phyloP scores from a whole-genome alignment of 495 filamentous ascomycete species.

The Aspergillus nidulans region DNA sequence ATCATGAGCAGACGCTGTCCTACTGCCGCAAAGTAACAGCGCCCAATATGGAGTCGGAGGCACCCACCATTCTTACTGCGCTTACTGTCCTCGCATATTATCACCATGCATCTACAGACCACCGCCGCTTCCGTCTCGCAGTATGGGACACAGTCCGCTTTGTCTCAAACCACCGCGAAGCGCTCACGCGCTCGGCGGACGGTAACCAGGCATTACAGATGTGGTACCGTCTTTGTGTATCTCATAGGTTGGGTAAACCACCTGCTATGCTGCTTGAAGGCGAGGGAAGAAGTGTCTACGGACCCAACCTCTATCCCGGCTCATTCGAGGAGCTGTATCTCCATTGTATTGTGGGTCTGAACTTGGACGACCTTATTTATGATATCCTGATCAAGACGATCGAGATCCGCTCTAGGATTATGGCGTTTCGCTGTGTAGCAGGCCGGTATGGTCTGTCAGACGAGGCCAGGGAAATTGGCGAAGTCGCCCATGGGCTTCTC shows the following conservation, averaged over 20 bases:
- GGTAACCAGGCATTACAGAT: constrained; percentile 11
- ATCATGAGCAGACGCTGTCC: constrained; percentile 3
- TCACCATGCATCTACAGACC: constrained; percentile 17
- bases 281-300: constrained; percentile 11
- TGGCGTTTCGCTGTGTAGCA: constrained; percentile 14
- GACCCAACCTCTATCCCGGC: constrained; percentile 12
- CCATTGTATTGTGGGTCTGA: constrained; percentile 13
- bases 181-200: background rate
- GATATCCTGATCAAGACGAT: constrained; percentile 17
- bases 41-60: background rate
- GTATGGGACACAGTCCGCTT: constrained; percentile 13
- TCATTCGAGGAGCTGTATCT: constrained; percentile 14
- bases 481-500: background rate
- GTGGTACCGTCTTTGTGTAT: constrained; percentile 19
- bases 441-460: background rate
- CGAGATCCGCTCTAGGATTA: constrained; percentile 12
- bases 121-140: constrained; percentile 12
- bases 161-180: background rate
- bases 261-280: constrained; percentile 17
- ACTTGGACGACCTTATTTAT: constrained; percentile 15
- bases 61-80: background rate
- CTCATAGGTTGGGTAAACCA: constrained; percentile 14
- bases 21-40: background rate
- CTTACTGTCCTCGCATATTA: constrained; percentile 14
- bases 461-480: constrained; percentile 7